phyloP scores from a whole-genome alignment of 1,139 yeast genomes.

The Pichia terricola region DNA sequence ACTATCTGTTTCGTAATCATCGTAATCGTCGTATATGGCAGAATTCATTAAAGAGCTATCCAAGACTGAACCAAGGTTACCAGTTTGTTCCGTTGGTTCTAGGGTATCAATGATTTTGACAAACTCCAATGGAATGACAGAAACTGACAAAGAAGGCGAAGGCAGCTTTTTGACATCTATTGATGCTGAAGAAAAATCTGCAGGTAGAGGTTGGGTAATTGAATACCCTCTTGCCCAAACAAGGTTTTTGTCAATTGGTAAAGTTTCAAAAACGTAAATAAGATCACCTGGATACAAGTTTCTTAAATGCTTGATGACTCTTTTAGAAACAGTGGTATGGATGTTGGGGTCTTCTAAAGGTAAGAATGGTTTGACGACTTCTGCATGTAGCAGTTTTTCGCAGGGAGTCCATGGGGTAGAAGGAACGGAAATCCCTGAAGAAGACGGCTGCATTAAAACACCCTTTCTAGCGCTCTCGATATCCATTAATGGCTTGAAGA shows the following conservation, averaged over 20 bases:
- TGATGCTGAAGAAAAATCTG: conserved; percentile 55
- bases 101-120: conserved; percentile 30
- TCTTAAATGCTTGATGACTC: conserved; percentile 27
- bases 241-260: conserved; percentile 12
- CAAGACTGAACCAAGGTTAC: conserved; percentile 21
- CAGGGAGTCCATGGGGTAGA: conserved; percentile 8
- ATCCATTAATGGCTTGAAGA: not conserved
- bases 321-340: conserved; percentile 8
- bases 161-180: conserved; percentile 57
- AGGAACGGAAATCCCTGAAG: not conserved
- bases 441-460: not conserved
- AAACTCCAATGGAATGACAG: conserved; percentile 53
- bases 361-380: conserved; percentile 46
- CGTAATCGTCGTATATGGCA: conserved; percentile 10
- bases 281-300: conserved; percentile 76
- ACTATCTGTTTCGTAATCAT: conserved; percentile 3
- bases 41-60: conserved; percentile 22
- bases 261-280: conserved; percentile 65
- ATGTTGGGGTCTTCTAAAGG: conserved; percentile 32
- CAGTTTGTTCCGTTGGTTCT: conserved; percentile 3
- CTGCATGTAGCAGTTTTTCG: conserved; percentile 9
- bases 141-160: conserved; percentile 39
- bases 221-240: conserved; percentile 76
- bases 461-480: not conserved
- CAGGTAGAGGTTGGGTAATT: conserved; percentile 53